phyloP scores from a whole-genome alignment of 768 basidiomycete species.

The Auriculariales sp. region DNA sequence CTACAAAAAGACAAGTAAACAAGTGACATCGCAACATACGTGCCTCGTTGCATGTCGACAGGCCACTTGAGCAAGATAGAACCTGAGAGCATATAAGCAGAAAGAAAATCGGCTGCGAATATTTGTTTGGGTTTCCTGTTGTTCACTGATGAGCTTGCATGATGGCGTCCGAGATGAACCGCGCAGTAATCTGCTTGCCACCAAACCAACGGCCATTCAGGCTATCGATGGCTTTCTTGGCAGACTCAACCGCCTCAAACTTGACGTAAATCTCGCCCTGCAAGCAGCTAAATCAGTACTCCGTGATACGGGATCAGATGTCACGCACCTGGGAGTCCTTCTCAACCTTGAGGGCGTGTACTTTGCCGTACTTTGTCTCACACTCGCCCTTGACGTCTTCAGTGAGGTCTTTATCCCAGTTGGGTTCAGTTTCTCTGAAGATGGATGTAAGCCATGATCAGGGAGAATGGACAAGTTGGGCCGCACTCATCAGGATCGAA shows the following conservation, averaged over 20 bases:
- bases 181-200: slow-evolving; percentile 73
- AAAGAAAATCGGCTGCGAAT: too few species aligned
- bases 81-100: background rate
- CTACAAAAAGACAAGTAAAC: background rate
- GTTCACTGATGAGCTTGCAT: slow-evolving; percentile 63
- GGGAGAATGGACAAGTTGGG: slow-evolving; percentile 2
- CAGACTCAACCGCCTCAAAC: slow-evolving; percentile 64
- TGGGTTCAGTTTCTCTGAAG: slow-evolving; percentile 77
- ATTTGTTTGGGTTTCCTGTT: background rate
- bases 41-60: background rate
- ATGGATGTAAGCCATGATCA: background rate
- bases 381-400: slow-evolving; percentile 95
- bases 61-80: background rate
- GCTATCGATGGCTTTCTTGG: slow-evolving; percentile 74
- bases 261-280: slow-evolving; percentile 97
- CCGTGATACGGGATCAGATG: background rate
- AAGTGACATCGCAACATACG: background rate
- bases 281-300: slow-evolving; percentile 1
- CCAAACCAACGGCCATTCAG: slow-evolving; percentile 97
- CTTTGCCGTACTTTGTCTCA: slow-evolving; percentile 77
- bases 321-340: slow-evolving; percentile 75
- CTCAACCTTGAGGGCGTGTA: slow-evolving; percentile 81
- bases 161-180: slow-evolving; percentile 85
- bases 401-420: slow-evolving; percentile 93
- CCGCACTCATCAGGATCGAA: slow-evolving; percentile 92